These are phyloP conservation scores for Ceratocystis papillata DNA, from an alignment of 2,329 filamentous ascomycete species.

Conservation along the genomic window DNA sequence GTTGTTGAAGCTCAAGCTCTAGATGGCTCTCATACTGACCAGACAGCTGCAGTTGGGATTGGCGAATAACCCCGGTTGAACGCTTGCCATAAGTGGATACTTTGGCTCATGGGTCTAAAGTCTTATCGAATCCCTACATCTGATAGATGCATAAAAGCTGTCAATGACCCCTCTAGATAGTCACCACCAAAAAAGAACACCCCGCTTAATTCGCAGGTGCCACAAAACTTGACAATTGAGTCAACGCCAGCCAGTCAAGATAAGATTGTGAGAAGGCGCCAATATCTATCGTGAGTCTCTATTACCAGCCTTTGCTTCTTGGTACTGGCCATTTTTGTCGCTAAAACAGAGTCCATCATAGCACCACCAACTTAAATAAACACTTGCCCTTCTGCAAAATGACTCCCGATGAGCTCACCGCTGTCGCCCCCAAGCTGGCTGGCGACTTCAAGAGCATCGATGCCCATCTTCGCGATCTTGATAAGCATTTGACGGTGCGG, in stretches of 20 bases:
- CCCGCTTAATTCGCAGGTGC: slow-evolving; percentile 16
- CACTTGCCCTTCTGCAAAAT: slow-evolving; percentile 33
- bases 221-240: slow-evolving; percentile 20
- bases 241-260: slow-evolving; percentile 13
- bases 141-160: slow-evolving; percentile 12
- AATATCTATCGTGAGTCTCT: not conserved
- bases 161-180: not conserved
- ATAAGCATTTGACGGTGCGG: slow-evolving; percentile 77
- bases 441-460: slow-evolving; percentile 77
- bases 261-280: not conserved
- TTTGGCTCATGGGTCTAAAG: not conserved
- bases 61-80: slow-evolving; percentile 10
- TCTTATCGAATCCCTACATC: not conserved
- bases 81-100: not conserved
- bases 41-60: slow-evolving; percentile 2
- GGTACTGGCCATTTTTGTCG: not conserved
- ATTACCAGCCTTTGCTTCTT: not conserved
- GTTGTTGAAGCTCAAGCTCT: not conserved
- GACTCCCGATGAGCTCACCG: slow-evolving; percentile 47
- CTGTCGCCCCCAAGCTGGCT: slow-evolving; percentile 41
- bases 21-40: not conserved
- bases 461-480: slow-evolving; percentile 60
- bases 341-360: slow-evolving; percentile 3
- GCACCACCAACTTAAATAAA: not conserved
- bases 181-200: slow-evolving; percentile 15